phyloP scores from a whole-genome alignment of 805 yeast species.

The Hanseniaspora lachancei region DNA sequence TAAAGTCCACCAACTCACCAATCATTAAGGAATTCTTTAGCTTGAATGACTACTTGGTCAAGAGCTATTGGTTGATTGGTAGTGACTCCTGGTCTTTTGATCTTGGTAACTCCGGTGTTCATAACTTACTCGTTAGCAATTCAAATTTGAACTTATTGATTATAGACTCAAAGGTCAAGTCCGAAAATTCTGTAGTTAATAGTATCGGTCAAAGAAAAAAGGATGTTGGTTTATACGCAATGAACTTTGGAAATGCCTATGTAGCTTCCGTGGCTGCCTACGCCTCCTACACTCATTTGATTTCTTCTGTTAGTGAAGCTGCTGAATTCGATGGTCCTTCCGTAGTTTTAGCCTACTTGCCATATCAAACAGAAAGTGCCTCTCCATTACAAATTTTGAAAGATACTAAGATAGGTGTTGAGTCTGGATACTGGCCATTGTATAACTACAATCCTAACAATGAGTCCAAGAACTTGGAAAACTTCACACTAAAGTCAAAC shows the following conservation, averaged over 20 bases:
- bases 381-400: constrained; percentile 62
- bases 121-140: constrained; percentile 62
- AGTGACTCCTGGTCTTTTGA: constrained; percentile 95
- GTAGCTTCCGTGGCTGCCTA: constrained; percentile 92
- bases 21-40: constrained; percentile 31
- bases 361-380: constrained; percentile 52
- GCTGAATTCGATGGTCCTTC: constrained; percentile 82
- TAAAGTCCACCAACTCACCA: constrained; percentile 30
- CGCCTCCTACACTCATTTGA: constrained; percentile 82
- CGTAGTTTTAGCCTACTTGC: constrained; percentile 77
- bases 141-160: constrained; percentile 71
- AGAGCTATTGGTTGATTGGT: constrained; percentile 72
- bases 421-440: constrained; percentile 92
- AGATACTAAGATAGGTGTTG: constrained; percentile 82
- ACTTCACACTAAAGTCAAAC: constrained; percentile 73
- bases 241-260: constrained; percentile 79
- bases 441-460: constrained; percentile 68
- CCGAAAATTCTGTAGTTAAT: constrained; percentile 11
- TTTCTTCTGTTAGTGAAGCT: constrained; percentile 85
- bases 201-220: constrained; percentile 52
- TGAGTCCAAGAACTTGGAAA: constrained; percentile 33
- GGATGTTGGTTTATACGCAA: constrained; percentile 86
- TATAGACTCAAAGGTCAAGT: constrained; percentile 66
- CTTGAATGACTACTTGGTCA: constrained; percentile 34
- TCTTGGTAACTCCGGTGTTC: constrained; percentile 82